A percentile compares a stretch with the other conserved stretches of the same genome.
Conservation (phyloP, 1,284 basidiomycete species). For the Trichosporon coremiiforme region DNA sequence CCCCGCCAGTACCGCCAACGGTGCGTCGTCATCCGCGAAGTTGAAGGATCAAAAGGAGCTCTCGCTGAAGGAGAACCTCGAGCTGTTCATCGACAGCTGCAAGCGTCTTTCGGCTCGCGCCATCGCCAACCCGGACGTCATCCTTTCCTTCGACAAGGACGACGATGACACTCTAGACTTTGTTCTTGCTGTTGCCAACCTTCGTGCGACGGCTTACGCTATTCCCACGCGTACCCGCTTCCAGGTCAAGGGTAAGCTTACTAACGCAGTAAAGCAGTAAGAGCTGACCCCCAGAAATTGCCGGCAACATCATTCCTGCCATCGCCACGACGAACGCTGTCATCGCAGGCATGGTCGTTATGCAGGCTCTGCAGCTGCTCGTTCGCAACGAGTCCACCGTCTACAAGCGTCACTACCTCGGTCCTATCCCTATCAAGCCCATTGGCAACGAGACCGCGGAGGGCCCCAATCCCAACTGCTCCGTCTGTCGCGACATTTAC, state of each 20-base stretch:
- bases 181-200: conserved; percentile 89
- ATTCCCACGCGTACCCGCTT: conserved; percentile 89
- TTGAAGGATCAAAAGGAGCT: conserved; percentile 80
- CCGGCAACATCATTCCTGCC: conserved; percentile 98
- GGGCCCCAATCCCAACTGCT: conserved; percentile 72
- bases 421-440: conserved; percentile 9
- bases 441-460: conserved; percentile 73
- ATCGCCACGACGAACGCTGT: conserved; percentile 99
- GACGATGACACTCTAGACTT: conserved; percentile 96
- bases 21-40: conserved; percentile 36
- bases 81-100: conserved; percentile 78
- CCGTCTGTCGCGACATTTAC: conserved; percentile 85
- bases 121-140: conserved; percentile 68
- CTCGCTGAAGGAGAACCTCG: conserved; percentile 74
- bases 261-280: background rate
- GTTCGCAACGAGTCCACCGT: conserved; percentile 56
- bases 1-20: conserved; percentile 29
- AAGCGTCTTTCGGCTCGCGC: conserved; percentile 75
- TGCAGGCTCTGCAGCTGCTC: conserved; percentile 85
- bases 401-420: conserved; percentile 38
- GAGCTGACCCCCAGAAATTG: conserved; percentile 73
- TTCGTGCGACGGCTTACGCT: conserved; percentile 85
- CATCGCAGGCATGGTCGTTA: conserved; percentile 88
- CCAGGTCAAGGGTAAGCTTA: conserved; percentile 81
- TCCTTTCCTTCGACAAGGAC: conserved; percentile 94